Conservation (phyloP, 345 rosid species). For the Physaria fendleri region DNA sequence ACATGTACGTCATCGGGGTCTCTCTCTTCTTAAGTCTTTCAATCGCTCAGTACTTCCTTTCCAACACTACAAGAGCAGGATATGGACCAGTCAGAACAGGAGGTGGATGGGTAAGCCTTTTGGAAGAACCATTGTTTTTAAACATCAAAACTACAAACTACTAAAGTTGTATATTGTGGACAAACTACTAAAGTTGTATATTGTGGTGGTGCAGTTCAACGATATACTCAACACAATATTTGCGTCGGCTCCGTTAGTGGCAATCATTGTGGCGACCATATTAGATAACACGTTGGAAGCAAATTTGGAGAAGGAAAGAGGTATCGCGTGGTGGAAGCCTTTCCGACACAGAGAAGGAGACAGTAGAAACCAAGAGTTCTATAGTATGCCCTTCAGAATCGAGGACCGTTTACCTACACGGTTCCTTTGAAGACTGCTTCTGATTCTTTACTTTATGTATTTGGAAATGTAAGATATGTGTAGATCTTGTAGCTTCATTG, state of each 20-base stretch:
- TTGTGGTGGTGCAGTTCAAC: slow-evolving; percentile 76
- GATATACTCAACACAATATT: slow-evolving; percentile 81
- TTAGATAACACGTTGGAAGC: slow-evolving; percentile 82
- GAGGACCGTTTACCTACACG: slow-evolving; percentile 52
- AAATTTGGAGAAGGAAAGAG: slow-evolving; percentile 51
- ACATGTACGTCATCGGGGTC: slow-evolving; percentile 75
- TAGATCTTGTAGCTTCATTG: slow-evolving; percentile 9
- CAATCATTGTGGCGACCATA: slow-evolving; percentile 53
- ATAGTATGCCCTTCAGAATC: slow-evolving; percentile 56
- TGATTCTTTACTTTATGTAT: slow-evolving; percentile 1
- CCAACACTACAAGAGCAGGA: slow-evolving; percentile 41
- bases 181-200: too few relatives aligned
- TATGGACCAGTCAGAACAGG: slow-evolving; percentile 73
- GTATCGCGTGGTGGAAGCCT: slow-evolving; percentile 84
- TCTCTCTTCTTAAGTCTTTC: slow-evolving; percentile 84
- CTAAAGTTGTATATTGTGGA: too few relatives aligned
- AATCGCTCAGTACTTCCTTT: slow-evolving; percentile 66
- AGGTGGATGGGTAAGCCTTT: slow-evolving; percentile 82
- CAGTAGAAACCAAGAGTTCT: slow-evolving; percentile 63
- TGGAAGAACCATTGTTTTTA: neutral
- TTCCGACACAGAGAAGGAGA: slow-evolving; percentile 76
- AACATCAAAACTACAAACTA: too few relatives aligned
- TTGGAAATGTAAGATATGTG: slow-evolving; percentile 25
- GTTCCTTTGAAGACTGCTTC: slow-evolving; percentile 35
- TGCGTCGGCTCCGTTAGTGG: slow-evolving; percentile 81